Evolutionary conservation across 257 asterid species (phyloP), one percentile per base, ranked within the genome.

Genomic region (Ajuga chamaepitys): DNA sequence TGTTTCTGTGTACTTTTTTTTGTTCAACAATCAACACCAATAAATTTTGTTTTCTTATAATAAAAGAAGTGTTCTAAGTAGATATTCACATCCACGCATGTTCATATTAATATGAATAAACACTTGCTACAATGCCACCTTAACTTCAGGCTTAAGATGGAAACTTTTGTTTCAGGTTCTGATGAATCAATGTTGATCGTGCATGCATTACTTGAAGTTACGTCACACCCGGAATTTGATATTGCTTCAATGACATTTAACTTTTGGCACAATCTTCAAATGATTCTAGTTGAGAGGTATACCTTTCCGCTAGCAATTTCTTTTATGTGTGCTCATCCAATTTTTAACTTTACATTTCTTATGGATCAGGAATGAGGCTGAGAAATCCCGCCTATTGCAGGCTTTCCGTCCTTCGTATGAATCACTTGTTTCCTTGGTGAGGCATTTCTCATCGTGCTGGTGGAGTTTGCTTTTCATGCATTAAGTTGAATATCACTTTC

Each of bases 191-290:
- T 94, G 95, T 26, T 86, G 88, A 90, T 94, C 21, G 95, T 88
- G 68, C 97, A 85, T 75, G 95, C 99, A 41, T 77, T 94, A 70
- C 87, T 94, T 37, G 99, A 90, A 84, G 99, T 89, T 78, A 83
- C 96, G 80, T 86, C 96, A 55, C 95, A 94, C 79, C 97, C 96
- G 48, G 99, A 90, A 75, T 94, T 84, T 67, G 96, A 94, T 78
- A 94, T 94, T 69, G 97, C 97, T 67, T 94, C 97, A 61, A 94
- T 94, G 99, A 86, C 97, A 74, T 94, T 94, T 70, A 94, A 94
- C 78, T 94, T 94, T 81, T 94, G 99, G 99, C 97, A 94, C 57
- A 87, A 77, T 83, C 99, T 94, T 79, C 97, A 88, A 84, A 71
- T 86, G 67, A 76, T 83, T 53, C 82, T 94, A 75, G 64, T 74